Evolutionary conservation across 1,139 yeast species (phyloP).

Genomic region (Saccharomyces hybrid): DNA sequence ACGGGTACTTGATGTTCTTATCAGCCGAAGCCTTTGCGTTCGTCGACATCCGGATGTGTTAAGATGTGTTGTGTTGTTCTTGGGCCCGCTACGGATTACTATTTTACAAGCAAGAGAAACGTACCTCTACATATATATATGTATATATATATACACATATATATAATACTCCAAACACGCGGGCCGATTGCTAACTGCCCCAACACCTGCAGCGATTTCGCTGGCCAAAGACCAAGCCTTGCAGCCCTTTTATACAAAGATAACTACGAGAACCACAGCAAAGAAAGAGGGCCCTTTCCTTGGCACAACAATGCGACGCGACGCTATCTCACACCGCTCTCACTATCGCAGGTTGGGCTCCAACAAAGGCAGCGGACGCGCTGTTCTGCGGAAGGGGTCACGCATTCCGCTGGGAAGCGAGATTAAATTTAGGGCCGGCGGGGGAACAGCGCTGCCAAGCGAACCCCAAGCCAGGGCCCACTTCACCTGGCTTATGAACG

Average conservation of each 20-base stretch:
- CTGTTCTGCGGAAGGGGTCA: not conserved
- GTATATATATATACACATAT: not conserved
- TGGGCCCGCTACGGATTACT: too few relatives aligned
- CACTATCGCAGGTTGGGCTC: not conserved
- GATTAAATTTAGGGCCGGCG: not conserved
- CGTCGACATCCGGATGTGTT: not conserved
- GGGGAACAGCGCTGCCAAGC: not conserved
- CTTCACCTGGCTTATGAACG: not conserved
- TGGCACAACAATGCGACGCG: not conserved
- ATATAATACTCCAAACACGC: not conserved
- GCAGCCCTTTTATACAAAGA: not conserved
- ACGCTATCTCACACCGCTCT: not conserved
- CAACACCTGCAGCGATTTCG: not conserved
- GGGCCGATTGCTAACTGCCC: not conserved
- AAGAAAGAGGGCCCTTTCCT: not conserved
- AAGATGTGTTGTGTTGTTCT: not conserved
- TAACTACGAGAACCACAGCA: not conserved
- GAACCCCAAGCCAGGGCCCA: too few relatives aligned
- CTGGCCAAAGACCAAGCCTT: not conserved
- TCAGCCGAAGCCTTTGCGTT: not conserved
- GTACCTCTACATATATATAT: not conserved
- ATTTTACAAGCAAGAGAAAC: not conserved
- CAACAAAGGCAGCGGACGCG: not conserved
- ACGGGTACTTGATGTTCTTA: slow-evolving; percentile 32
- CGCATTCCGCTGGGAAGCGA: not conserved